These are phyloP conservation scores for Emergomyces pasteurianus DNA, from an alignment of 2,329 filamentous ascomycete genomes.

Conservation along the genomic window DNA sequence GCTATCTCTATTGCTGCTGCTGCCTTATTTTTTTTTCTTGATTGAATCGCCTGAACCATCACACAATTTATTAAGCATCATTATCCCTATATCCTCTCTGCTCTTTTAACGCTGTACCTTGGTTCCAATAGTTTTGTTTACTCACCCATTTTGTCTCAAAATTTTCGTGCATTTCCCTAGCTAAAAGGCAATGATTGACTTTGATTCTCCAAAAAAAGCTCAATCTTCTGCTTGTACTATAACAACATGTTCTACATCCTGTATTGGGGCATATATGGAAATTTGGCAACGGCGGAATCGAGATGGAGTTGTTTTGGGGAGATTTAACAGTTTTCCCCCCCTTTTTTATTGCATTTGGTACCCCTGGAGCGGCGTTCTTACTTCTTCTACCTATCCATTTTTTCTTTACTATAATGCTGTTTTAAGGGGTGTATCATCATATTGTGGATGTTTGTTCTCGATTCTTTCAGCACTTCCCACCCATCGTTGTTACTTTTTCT, in stretches of 20 bases:
- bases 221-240: slow-evolving; percentile 2
- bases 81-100: neutral
- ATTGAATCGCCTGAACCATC: slow-evolving; percentile 2
- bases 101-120: neutral
- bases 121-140: neutral
- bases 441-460: neutral
- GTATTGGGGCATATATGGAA: slow-evolving; percentile 5
- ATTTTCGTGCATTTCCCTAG: neutral
- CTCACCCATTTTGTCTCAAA: neutral
- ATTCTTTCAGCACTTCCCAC: neutral
- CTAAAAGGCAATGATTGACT: neutral
- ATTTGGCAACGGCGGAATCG: slow-evolving; percentile 6
- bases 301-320: slow-evolving; percentile 5
- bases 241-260: neutral
- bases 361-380: slow-evolving; percentile 7
- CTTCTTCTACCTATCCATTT: slow-evolving; percentile 1
- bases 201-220: neutral
- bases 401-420: slow-evolving; percentile 1
- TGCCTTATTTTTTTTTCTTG: neutral
- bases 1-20: slow-evolving; percentile 2
- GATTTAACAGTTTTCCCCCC: neutral
- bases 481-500: neutral
- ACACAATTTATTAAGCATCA: neutral
- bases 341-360: neutral
- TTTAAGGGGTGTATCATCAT: slow-evolving; percentile 4